These are phyloP conservation scores for Podospora fimiseda DNA, from an alignment of 495 filamentous ascomycete species.

Conservation along the genomic window DNA sequence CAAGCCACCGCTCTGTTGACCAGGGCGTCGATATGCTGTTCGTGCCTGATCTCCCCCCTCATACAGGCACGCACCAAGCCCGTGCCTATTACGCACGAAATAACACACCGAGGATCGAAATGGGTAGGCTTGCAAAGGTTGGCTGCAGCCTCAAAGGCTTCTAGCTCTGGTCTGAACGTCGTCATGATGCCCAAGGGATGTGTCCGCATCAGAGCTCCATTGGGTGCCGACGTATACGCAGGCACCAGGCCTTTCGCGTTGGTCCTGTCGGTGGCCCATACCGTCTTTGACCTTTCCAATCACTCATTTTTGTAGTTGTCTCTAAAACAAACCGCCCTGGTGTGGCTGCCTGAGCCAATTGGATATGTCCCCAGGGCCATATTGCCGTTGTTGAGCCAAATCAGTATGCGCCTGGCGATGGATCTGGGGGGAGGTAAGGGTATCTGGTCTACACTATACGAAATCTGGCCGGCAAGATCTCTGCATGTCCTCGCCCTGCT, in stretches of 20 bases:
- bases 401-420: too few relatives aligned
- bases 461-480: not conserved
- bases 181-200: constrained; percentile 39
- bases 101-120: constrained; percentile 41
- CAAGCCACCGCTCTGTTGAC: constrained; percentile 21
- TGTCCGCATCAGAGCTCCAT: constrained; percentile 45
- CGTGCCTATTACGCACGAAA: constrained; percentile 36
- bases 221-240: constrained; percentile 35
- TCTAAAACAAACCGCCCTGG: too few relatives aligned
- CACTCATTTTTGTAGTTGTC: too few relatives aligned
- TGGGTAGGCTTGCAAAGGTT: constrained; percentile 33
- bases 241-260: constrained; percentile 21
- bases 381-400: too few relatives aligned
- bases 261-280: constrained; percentile 26
- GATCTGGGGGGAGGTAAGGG: too few relatives aligned
- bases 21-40: constrained; percentile 29
- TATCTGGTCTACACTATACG: too few relatives aligned
- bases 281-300: too few relatives aligned
- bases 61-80: constrained; percentile 36
- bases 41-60: constrained; percentile 32
- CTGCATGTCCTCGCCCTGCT: constrained; percentile 20
- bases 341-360: too few relatives aligned
- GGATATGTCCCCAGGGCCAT: too few relatives aligned
- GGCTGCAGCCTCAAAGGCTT: constrained; percentile 28
- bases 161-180: constrained; percentile 22